These are phyloP conservation scores for Thraustochytrium striatum DNA, from an alignment of 352 stramenopile genomes.

Conservation along the genomic window DNA sequence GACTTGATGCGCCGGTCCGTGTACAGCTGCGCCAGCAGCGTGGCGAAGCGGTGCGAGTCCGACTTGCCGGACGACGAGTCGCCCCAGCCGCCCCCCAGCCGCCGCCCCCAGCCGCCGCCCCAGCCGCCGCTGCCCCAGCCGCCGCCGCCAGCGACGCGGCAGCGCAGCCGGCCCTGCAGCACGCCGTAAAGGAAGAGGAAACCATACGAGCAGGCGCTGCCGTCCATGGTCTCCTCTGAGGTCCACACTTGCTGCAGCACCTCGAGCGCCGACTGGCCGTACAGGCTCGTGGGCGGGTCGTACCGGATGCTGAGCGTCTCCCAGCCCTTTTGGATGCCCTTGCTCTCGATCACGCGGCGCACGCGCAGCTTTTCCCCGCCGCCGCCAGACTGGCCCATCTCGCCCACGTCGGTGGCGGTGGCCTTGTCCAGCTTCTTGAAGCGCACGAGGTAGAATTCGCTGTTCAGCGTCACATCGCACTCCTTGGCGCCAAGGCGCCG, in stretches of 20 bases:
- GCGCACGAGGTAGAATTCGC: conserved; percentile 7
- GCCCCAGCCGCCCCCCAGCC: conserved; percentile 35
- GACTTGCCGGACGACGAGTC: conserved; percentile 19
- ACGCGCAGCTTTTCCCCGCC: conserved; percentile 43
- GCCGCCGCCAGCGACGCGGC: conserved; percentile 16
- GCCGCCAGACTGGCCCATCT: not conserved
- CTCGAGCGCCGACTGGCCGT: conserved; percentile 34
- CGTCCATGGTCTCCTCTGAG: conserved; percentile 46
- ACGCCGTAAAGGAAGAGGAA: conserved; percentile 54
- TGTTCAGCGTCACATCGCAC: conserved; percentile 30
- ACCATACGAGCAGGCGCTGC: conserved; percentile 38
- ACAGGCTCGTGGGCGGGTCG: conserved; percentile 39
- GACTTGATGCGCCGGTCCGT: conserved; percentile 48
- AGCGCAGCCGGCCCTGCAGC: conserved; percentile 42
- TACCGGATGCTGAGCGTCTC: conserved; percentile 49
- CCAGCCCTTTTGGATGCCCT: conserved; percentile 44
- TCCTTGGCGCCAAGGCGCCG: conserved; percentile 24
- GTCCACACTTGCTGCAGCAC: conserved; percentile 47
- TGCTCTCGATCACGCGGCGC: conserved; percentile 39
- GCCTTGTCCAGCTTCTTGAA: conserved; percentile 22
- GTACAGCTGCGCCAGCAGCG: conserved; percentile 43
- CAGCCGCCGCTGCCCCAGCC: not conserved
- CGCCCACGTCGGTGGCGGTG: conserved; percentile 20
- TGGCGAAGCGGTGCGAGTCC: conserved; percentile 39
- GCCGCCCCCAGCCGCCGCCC: conserved; percentile 23